These are phyloP conservation scores for Agastache rugosa DNA, from an alignment of 257 asterid genomes.

Conservation along the genomic window DNA sequence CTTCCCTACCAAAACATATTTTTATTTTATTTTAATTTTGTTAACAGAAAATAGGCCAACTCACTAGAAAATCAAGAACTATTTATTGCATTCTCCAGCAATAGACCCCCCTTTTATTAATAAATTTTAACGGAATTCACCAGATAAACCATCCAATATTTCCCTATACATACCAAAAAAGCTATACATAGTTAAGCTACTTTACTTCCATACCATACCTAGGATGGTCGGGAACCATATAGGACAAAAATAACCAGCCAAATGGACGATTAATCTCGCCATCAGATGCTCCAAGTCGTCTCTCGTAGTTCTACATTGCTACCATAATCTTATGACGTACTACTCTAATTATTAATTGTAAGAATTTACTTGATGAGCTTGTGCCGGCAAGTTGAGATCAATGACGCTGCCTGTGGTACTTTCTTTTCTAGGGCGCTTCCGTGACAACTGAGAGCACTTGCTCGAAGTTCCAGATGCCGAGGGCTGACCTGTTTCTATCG, in stretches of 20 bases:
- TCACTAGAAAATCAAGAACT: not conserved
- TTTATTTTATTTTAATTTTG: too few species aligned
- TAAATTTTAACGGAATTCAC: constrained; percentile 25
- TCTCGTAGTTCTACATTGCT: not conserved
- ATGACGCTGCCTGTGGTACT: constrained; percentile 43
- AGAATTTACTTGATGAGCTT: constrained; percentile 44
- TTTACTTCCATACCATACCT: constrained; percentile 27
- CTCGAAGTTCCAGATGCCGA: constrained; percentile 63
- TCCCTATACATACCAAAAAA: constrained; percentile 21
- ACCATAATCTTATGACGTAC: constrained; percentile 27
- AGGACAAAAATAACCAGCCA: constrained; percentile 9
- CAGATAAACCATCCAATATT: constrained; percentile 30
- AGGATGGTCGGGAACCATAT: not conserved
- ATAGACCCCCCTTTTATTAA: constrained; percentile 3
- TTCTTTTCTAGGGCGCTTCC: constrained; percentile 68
- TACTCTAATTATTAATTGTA: constrained; percentile 33
- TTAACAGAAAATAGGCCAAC: not conserved
- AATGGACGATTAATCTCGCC: not conserved
- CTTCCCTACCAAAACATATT: too few species aligned
- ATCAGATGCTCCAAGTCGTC: not conserved
- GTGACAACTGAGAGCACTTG: constrained; percentile 45
- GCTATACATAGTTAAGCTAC: constrained; percentile 31
- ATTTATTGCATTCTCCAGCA: constrained; percentile 13
- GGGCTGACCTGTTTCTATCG: constrained; percentile 52
- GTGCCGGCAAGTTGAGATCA: constrained; percentile 85